Conservation (phyloP, 495 filamentous ascomycete species). For the Parathielavia hyrcaniae region DNA sequence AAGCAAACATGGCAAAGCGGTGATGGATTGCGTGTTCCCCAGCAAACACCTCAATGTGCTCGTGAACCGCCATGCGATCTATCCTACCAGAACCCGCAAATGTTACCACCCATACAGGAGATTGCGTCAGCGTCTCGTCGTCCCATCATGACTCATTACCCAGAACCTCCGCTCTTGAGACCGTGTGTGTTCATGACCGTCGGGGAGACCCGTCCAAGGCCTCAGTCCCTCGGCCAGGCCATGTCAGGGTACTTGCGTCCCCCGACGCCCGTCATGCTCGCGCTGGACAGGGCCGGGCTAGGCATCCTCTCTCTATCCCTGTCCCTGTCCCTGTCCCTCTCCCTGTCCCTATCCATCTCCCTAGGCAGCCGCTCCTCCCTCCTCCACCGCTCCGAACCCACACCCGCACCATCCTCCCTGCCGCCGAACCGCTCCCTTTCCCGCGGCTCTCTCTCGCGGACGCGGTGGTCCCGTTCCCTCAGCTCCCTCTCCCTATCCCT, state of each 20-base stretch:
- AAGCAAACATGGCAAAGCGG: background rate
- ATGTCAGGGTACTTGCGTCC: constrained; percentile 35
- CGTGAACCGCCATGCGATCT: background rate
- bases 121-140: background rate
- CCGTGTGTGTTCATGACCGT: background rate
- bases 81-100: background rate
- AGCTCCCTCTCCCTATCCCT: constrained; percentile 24
- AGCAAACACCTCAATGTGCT: background rate
- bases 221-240: constrained; percentile 11
- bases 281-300: constrained; percentile 25
- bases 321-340: constrained; percentile 9
- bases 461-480: constrained; percentile 9
- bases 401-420: background rate
- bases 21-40: background rate
- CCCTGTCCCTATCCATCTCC: background rate
- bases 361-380: background rate
- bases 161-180: too few species aligned
- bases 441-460: constrained; percentile 21
- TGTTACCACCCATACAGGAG: background rate
- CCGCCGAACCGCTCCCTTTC: constrained; percentile 19
- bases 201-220: background rate
- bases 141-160: background rate
- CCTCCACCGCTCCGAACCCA: background rate
- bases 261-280: constrained; percentile 31
- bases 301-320: constrained; percentile 19